Evolutionary conservation across 164 flowering plant species (phyloP), one percentile per base, ranked within the genome.

Genomic region (Euptelea pleiosperma): DNA sequence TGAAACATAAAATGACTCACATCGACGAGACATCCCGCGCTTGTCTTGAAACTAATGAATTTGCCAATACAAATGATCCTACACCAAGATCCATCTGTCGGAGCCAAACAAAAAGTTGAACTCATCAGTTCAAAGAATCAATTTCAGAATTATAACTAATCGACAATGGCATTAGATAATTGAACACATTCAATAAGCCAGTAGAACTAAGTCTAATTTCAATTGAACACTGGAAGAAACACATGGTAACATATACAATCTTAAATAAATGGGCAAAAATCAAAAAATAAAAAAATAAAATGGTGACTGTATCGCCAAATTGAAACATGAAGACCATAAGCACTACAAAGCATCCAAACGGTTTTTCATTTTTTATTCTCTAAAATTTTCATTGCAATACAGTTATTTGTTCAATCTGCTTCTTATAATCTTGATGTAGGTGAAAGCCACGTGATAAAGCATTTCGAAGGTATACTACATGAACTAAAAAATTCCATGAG

Each of bases 31-130:
- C 40, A 67, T 80, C 75, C 25, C 91, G 83, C 44, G 97, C 98
- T 77, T 92, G 91, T 49, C 85, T 83, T 36, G 98, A 92, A 70
- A 89, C 91, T 58, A 92, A 61, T 12, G 98, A 57, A 79, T 89
- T 92, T 45, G 84, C 89, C 10, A 89, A 24, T 3, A 89, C 89
- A 84, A 89, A 92, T 55, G 89, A 80, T 28, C 98, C 98, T 25
- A 92, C 98, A 25, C 98, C 97, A 65, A 86, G 75, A 79, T 92
- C 97, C 98, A 92, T 92, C 98, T 89, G 77, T 57, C 6, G 22
- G 51, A 39, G 16, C 50, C 51, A 61, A 57, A 48, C 4, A 34
- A 25, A 6, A 28, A 30, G 48, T 36, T 26, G 36, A 29, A 56
- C 10, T 54, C 51, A 52, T 16, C 29, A 59, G 21, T 51, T 25